Evolutionary conservation across 2,329 filamentous ascomycete genomes (phyloP), one percentile per base, ranked within the genome.

Genomic region (Claviceps monticola): DNA sequence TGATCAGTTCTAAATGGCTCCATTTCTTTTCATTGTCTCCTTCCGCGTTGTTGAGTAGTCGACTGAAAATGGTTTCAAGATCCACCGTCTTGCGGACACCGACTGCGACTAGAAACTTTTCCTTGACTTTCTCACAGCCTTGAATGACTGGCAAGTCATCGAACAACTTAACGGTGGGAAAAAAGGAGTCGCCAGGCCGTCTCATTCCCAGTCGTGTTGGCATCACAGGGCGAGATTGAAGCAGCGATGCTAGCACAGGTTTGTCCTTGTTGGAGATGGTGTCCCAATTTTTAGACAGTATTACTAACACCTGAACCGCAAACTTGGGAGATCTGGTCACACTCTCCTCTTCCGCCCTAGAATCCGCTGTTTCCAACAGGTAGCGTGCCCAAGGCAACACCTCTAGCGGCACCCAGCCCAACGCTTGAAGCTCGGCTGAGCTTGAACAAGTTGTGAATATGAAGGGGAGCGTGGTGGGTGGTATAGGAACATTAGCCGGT

Each of bases 11-110:
- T 55, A 95, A 82, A 63, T 97, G 91, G 53, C 88, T 96, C 87
- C 88, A 95, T 65, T 83, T 82, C 54, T 75, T 76, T 26, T 76
- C 75, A n/a, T 73, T 71, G 9, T 65, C 66, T 14, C 75, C 70
- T 0, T 71, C 62, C 0, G 80, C 73, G 16, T 77, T 75, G 49
- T 78, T 82, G 58, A 96, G 76, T 44, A 98, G 75, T 45, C 91
- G 79, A 23, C 86, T 85, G 61, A 98, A 97, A 34, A 98, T 94
- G 34, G 94, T 91, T 36, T 88, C 88, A 2, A 98, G 72, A 59
- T 98, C 93, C 19, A 98, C 83, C 0, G 93, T 98, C 70, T 97
- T 97, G 54, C 93, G 53, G 26, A 98, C 90, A 3, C 93, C 91
- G 36, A 98, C 73, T 2, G 86, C 79, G 2, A 78, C 71, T 44